These are phyloP conservation scores for Penicillium canariense DNA, from an alignment of 495 filamentous ascomycete species.

Conservation along the genomic window DNA sequence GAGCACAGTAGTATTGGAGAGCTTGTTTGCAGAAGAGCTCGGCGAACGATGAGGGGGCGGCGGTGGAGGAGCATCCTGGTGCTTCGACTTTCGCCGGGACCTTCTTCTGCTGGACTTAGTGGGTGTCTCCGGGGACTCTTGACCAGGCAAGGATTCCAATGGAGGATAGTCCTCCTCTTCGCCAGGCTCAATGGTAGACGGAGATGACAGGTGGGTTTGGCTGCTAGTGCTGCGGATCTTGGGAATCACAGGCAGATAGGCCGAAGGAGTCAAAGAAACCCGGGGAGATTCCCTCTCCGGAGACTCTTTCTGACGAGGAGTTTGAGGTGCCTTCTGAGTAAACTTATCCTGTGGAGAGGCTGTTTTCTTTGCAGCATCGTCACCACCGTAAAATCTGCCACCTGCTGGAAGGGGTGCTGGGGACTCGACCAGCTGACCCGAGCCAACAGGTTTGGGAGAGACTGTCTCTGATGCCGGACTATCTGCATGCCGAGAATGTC, in stretches of 20 bases:
- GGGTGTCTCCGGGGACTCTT: conserved; percentile 28
- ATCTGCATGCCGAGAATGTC: conserved; percentile 46
- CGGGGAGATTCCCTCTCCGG: conserved; percentile 37
- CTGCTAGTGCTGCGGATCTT: conserved; percentile 50
- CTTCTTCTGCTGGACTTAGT: conserved; percentile 35
- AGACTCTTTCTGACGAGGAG: conserved; percentile 9
- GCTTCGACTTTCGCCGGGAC: conserved; percentile 31
- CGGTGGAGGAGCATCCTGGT: conserved; percentile 46
- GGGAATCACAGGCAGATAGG: conserved; percentile 55
- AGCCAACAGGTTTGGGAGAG: conserved; percentile 18
- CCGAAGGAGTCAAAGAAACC: conserved; percentile 56
- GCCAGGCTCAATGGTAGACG: conserved; percentile 10
- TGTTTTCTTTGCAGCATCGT: conserved; percentile 4
- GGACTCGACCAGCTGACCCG: conserved; percentile 10
- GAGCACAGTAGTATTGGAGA: conserved; percentile 50
- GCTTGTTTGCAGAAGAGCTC: conserved; percentile 41
- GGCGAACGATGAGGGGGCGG: conserved; percentile 53
- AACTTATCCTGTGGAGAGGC: conserved; percentile 13
- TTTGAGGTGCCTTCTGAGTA: conserved; percentile 30
- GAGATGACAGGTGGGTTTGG: conserved; percentile 33
- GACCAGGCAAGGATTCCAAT: conserved; percentile 26
- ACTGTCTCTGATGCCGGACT: conserved; percentile 30
- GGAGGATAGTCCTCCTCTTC: conserved; percentile 41
- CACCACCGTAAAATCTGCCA: conserved; percentile 23
- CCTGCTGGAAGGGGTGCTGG: not conserved